phyloP scores from a whole-genome alignment of 164 flowering plant species.

The Stephania cephalantha region DNA sequence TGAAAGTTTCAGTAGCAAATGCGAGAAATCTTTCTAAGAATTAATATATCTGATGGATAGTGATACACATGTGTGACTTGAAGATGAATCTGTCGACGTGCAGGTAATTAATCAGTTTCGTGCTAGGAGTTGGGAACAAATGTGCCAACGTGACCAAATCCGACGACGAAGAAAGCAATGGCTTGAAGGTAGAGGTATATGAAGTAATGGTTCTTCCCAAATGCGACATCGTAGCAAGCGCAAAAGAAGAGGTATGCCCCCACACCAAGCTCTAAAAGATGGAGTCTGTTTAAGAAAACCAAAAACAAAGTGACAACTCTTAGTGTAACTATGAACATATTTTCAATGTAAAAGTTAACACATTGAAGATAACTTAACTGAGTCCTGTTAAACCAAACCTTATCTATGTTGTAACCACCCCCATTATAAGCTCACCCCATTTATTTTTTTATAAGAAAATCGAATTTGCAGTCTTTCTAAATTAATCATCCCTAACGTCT shows the following conservation, averaged over 20 bases:
- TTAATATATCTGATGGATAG: slow-evolving; percentile 1
- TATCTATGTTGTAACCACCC: too few relatives aligned
- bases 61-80: neutral
- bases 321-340: neutral
- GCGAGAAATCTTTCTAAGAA: slow-evolving; percentile 6
- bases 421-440: too few relatives aligned
- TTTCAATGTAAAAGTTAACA: neutral
- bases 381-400: too few relatives aligned
- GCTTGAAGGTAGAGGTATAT: slow-evolving; percentile 64
- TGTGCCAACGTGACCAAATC: slow-evolving; percentile 81
- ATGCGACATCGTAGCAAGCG: slow-evolving; percentile 54
- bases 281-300: slow-evolving; percentile 38
- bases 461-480: too few relatives aligned
- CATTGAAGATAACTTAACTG: neutral
- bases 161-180: slow-evolving; percentile 60
- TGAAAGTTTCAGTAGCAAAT: slow-evolving; percentile 9
- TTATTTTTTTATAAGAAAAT: too few relatives aligned
- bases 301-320: neutral
- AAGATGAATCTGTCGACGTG: neutral
- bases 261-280: slow-evolving; percentile 48
- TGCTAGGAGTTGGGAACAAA: slow-evolving; percentile 44
- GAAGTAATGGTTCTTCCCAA: slow-evolving; percentile 60
- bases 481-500: too few relatives aligned
- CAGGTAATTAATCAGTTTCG: neutral
- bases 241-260: slow-evolving; percentile 58